These are phyloP conservation scores for Scedosporium boydii DNA, from an alignment of 2,329 filamentous ascomycete genomes.

Conservation along the genomic window DNA sequence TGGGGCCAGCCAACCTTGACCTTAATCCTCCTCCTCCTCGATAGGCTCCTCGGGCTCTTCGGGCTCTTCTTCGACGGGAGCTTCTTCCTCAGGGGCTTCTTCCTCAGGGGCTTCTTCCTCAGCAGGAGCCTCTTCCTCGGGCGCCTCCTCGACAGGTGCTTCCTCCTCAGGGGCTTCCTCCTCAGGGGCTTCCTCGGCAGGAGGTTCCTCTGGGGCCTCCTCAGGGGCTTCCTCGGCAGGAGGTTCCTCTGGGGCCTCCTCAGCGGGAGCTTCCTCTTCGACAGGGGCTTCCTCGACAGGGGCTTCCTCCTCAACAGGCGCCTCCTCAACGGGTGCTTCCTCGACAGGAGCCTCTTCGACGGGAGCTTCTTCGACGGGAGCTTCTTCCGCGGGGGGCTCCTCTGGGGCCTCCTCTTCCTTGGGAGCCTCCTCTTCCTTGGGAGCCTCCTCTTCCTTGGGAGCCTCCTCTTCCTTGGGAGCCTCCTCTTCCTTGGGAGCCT, in stretches of 20 bases:
- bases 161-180: background rate
- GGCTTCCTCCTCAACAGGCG: background rate
- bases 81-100: background rate
- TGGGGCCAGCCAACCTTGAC: background rate
- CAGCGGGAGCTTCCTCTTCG: background rate
- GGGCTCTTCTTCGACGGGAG: background rate
- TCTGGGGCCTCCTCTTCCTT: background rate
- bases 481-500: background rate
- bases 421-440: background rate
- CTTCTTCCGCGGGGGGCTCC: background rate
- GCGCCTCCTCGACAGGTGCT: background rate
- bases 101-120: background rate
- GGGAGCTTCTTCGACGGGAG: background rate
- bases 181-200: background rate
- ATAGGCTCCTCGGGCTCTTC: background rate
- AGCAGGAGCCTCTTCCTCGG: background rate
- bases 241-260: background rate
- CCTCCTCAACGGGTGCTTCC: background rate
- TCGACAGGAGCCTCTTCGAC: background rate
- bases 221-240: background rate
- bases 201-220: background rate
- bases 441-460: background rate
- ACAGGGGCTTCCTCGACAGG: background rate
- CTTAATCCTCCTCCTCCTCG: background rate
- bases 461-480: background rate